Evolutionary conservation across 306 rosid genomes (phyloP), one percentile per base, ranked within the genome.

Genomic region (Erythrophleum fordii): DNA sequence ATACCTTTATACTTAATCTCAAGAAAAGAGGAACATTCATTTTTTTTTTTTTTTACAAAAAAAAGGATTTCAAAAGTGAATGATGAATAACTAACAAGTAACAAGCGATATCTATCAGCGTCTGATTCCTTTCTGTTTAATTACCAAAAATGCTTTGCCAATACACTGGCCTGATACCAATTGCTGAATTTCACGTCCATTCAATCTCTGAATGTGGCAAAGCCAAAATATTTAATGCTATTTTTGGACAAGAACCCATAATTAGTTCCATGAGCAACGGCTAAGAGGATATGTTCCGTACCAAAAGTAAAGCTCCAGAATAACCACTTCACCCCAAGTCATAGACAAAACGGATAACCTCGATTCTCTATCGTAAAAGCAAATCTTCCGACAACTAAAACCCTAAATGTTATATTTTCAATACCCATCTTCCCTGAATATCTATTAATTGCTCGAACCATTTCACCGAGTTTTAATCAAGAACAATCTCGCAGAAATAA

Each of bases 371-470:
- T 20, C 8, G 12, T 39, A 53, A 34, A 64, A 75, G 67, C 45
- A 70, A 78, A 62, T 70, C 53, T 77, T 10, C 20, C 16, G 18
- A 41, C 55, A 67, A 37, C 69, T 12, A 80, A 35, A 82, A 78
- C 62, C 77, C 23, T 2, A 60, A 28, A 75, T 73, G 31, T 4
- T 68, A 29, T 11, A 44, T 45, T 45, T 75, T 44, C 8, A 69
- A 52, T 10, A 48, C 37, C 62, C 29, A 64, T 71, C 18, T 45
- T 35, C 67, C 64, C 34, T 28, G 8, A 45, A 68, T 12, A 42
- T 46, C 37, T 51, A 46, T 46, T 16, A 25, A 59, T 46, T 6
- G 42, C 18, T 52, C n/a, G 60, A 79, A 11, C 53, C 69, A 42
- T 49, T 39, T 26, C 28, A 23, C 77, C 69, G 46, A 73, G 49